phyloP scores from a whole-genome alignment of 768 basidiomycete species.

The Guyanaporus albipodus region DNA sequence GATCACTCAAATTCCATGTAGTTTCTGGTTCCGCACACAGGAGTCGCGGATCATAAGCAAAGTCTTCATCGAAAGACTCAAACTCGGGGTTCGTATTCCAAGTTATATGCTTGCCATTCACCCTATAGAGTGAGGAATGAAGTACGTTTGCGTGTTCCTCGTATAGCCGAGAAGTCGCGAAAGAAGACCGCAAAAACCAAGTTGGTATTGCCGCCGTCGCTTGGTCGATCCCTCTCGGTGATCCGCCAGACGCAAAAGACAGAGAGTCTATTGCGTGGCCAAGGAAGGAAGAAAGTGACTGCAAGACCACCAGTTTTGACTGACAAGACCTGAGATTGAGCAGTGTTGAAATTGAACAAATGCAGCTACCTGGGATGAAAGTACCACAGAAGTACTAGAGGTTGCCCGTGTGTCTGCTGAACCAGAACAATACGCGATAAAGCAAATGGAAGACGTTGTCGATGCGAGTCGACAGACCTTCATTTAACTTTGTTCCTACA shows the following conservation, averaged over 20 bases:
- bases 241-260: conserved; percentile 15
- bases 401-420: conserved; percentile 40
- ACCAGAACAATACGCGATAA: neutral
- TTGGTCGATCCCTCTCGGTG: conserved; percentile 7
- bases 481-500: conserved; percentile 56
- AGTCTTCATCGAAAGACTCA: conserved; percentile 30
- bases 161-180: conserved; percentile 49
- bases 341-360: neutral
- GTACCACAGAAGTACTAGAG: conserved; percentile 59
- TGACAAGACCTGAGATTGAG: conserved; percentile 27
- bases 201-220: conserved; percentile 36
- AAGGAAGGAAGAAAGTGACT: conserved; percentile 69
- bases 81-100: conserved; percentile 26
- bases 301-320: conserved; percentile 78
- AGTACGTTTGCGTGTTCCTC: conserved; percentile 49
- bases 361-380: conserved; percentile 54
- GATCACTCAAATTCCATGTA: conserved; percentile 34
- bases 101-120: conserved; percentile 17
- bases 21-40: conserved; percentile 10
- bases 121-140: conserved; percentile 17
- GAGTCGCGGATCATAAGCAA: conserved; percentile 23
- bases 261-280: conserved; percentile 38
- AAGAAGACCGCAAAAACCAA: conserved; percentile 66
- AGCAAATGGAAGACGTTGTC: neutral
- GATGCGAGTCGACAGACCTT: conserved; percentile 37